Conservation (phyloP, 2,329 filamentous ascomycete genomes). For the Elsinoe australis region DNA sequence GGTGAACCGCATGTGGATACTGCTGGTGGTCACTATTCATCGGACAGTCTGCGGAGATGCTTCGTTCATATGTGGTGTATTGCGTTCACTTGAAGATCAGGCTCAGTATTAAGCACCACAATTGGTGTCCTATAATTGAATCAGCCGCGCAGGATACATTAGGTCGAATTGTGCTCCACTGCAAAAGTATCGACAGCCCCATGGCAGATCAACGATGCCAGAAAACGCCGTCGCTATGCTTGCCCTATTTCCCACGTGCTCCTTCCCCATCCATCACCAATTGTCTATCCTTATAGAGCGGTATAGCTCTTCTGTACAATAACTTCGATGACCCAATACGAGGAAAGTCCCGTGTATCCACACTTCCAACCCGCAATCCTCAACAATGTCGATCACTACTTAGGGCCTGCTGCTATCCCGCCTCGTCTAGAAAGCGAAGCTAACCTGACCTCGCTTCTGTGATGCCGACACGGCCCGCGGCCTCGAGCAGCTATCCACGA, state of each 20-base stretch:
- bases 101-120: too few species aligned
- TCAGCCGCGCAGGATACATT: background rate
- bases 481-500: background rate
- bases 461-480: background rate
- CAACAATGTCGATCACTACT: too few species aligned
- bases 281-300: background rate
- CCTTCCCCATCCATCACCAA: background rate
- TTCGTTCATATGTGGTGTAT: too few species aligned
- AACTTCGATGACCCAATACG: background rate
- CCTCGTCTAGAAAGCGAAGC: background rate
- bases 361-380: too few species aligned
- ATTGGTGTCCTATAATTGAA: background rate
- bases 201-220: slow-evolving; percentile 13
- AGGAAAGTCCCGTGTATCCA: too few species aligned
- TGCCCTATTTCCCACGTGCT: background rate
- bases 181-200: slow-evolving; percentile 7
- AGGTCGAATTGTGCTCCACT: background rate
- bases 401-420: too few species aligned
- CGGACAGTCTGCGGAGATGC: too few species aligned
- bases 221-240: background rate
- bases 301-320: background rate
- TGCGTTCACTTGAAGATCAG: too few species aligned
- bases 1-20: too few species aligned
- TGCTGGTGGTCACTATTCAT: background rate
- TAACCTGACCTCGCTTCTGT: background rate